phyloP scores from a whole-genome alignment of 345 rosid genomes.

The Cochlearia excelsa region DNA sequence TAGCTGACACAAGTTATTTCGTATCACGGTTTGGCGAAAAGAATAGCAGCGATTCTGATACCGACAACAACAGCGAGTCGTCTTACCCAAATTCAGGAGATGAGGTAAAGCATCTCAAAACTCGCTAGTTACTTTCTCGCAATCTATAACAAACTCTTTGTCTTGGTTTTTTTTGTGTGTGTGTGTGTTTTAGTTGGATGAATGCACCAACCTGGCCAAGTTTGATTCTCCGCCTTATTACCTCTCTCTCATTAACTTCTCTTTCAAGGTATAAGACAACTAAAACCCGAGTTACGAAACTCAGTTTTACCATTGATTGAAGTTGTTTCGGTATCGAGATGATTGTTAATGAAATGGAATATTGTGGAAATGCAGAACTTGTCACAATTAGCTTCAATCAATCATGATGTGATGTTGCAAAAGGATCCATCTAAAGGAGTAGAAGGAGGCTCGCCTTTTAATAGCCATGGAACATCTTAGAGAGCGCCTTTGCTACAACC shows the following conservation, averaged over 20 bases:
- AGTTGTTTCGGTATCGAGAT: background rate
- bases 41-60: conserved; percentile 42
- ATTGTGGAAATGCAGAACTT: conserved; percentile 52
- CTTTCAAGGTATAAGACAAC: conserved; percentile 52
- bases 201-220: conserved; percentile 56
- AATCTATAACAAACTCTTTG: conserved; percentile 2
- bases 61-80: conserved; percentile 33
- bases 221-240: conserved; percentile 53
- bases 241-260: conserved; percentile 66
- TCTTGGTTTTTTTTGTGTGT: background rate
- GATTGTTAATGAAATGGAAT: background rate
- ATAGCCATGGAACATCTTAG: conserved; percentile 38
- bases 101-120: conserved; percentile 48
- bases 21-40: conserved; percentile 54
- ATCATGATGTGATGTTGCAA: conserved; percentile 69
- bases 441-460: conserved; percentile 45
- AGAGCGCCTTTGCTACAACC: conserved; percentile 24
- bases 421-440: conserved; percentile 51
- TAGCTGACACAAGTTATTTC: conserved; percentile 77
- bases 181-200: conserved; percentile 47
- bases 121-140: background rate
- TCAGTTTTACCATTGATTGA: background rate
- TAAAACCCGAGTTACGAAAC: background rate
- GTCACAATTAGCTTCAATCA: conserved; percentile 76
- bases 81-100: conserved; percentile 47